Evolutionary conservation across 164 flowering plant genomes (phyloP), one percentile per base, ranked within the genome.

Genomic region (Magnolia officinalis): DNA sequence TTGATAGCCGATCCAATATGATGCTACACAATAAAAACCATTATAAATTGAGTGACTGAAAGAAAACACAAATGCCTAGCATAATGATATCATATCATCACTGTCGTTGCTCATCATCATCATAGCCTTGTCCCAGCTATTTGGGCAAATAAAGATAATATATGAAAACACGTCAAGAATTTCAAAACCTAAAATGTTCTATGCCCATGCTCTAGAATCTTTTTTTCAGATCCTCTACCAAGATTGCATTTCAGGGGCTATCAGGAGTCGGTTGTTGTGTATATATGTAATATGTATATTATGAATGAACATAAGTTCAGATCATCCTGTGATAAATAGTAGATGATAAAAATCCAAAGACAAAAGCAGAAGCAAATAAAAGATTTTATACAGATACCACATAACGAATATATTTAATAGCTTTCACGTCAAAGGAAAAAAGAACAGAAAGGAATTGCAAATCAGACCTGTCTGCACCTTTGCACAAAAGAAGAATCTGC

Each of bases 391-490:
- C 23, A 2, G 11, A 23, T 26, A 65, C 24, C 23, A 65, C 23
- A 65, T 19, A 0, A 65, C 26, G 26, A 65, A 65, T 11, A n/a
- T 65, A 65, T 9, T 65, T 65, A 1, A 65, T n/a, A 65, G 23
- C 19, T 31, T 13, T 24, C 52, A 70, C 10, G 72, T 31, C 19
- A 1, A 10, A 66, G 59, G 50, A 65, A 70, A 70, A 75, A 61
- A 50, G 7, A 24, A 66, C 14, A 81, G 19, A 72, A 26, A 63
- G 72, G 49, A 70, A 65, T 24, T 16, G 63, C 72, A 75, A 78
- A 68, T 67, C 91, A 78, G 79, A 96, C 98, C 98, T 96, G 90
- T 96, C 98, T 76, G 99, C 99, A 74, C 98, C 99, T 87, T 96
- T 96, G 88, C 98, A 94, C 16, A 94, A 79, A 72, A 94, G 93